These are phyloP conservation scores for cucumber (Cucumis sativus) DNA, from an alignment of 306 rosid genomes.

Conservation along the genomic window DNA sequence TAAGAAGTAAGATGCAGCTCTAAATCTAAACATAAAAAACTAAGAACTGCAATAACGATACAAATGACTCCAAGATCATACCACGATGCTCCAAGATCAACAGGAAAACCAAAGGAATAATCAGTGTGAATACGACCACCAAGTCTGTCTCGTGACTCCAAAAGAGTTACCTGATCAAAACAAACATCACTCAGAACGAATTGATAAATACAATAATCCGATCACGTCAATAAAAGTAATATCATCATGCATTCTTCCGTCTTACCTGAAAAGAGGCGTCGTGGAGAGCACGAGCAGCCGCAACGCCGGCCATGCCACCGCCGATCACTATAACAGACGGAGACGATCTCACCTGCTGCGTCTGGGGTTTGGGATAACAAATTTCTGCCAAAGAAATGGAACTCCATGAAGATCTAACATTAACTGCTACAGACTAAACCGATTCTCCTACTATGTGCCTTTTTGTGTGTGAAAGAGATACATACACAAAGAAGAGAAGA, in stretches of 20 bases:
- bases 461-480: neutral
- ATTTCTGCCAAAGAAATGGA: conserved; percentile 17
- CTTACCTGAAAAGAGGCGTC: conserved; percentile 68
- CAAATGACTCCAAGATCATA: conserved; percentile 6
- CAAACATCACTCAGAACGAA: no score
- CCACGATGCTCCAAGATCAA: conserved; percentile 96
- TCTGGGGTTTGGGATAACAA: conserved; percentile 28
- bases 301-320: conserved; percentile 79
- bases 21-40: conserved; percentile 1
- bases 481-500: neutral
- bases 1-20: neutral
- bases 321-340: conserved; percentile 81
- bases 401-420: neutral
- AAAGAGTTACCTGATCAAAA: conserved; percentile 39
- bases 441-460: conserved; percentile 12
- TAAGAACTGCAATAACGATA: neutral
- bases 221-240: neutral
- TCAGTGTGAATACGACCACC: conserved; percentile 88
- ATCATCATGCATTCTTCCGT: neutral
- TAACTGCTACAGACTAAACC: conserved; percentile 13
- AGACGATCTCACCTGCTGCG: conserved; percentile 24
- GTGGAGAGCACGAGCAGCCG: conserved; percentile 65
- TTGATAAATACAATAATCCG: neutral
- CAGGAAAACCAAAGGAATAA: conserved; percentile 71
- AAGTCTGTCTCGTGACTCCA: conserved; percentile 70